Evolutionary conservation across 805 yeast species (phyloP).

Genomic region (Tetrapisispora nanseiensis): DNA sequence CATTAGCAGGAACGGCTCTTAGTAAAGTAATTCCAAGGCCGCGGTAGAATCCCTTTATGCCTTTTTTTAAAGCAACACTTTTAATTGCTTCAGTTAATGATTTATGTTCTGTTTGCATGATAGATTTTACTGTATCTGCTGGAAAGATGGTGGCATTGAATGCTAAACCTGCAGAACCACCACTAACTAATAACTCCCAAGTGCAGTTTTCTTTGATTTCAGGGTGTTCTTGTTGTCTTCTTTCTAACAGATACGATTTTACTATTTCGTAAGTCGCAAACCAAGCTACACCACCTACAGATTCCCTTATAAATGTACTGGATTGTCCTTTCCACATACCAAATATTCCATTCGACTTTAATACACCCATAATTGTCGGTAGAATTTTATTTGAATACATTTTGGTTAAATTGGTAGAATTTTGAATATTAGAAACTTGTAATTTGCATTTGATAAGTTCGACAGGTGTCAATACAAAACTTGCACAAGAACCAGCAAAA

Average conservation of each 20-base stretch:
- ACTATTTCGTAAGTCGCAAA: conserved; percentile 76
- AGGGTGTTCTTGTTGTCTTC: conserved; percentile 11
- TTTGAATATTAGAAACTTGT: conserved; percentile 47
- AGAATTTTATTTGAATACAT: conserved; percentile 22
- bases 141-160: conserved; percentile 80
- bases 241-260: conserved; percentile 26
- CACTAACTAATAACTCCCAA: conserved; percentile 56
- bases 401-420: background rate
- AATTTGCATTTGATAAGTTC: conserved; percentile 81
- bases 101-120: conserved; percentile 49
- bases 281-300: conserved; percentile 90
- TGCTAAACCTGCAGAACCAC: conserved; percentile 78
- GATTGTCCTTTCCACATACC: conserved; percentile 87
- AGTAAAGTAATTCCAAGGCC: conserved; percentile 76
- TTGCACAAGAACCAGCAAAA: conserved; percentile 70
- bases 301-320: conserved; percentile 72
- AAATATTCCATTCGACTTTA: conserved; percentile 43
- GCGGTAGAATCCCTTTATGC: conserved; percentile 63
- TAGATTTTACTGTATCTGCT: conserved; percentile 80
- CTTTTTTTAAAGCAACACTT: conserved; percentile 41
- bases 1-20: conserved; percentile 85
- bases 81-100: conserved; percentile 37
- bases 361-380: conserved; percentile 34
- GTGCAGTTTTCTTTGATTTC: conserved; percentile 30
- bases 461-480: conserved; percentile 82